These are phyloP conservation scores for Trametes gibbosa DNA, from an alignment of 768 basidiomycete genomes.

Conservation along the genomic window DNA sequence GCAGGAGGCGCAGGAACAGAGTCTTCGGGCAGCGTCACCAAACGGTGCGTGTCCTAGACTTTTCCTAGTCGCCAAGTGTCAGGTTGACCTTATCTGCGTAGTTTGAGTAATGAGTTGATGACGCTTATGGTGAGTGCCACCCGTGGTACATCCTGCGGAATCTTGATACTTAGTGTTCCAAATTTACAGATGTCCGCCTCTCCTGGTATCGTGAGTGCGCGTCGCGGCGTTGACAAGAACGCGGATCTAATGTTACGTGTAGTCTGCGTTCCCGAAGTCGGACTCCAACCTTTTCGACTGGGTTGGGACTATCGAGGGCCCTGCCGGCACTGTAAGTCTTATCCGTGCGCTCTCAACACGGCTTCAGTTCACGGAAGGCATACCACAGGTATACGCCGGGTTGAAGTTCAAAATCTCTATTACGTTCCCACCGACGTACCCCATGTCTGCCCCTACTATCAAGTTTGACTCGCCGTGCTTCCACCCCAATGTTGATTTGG, in stretches of 20 bases:
- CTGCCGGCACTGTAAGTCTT: slow-evolving; percentile 63
- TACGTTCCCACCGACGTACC: slow-evolving; percentile 84
- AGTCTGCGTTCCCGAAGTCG: slow-evolving; percentile 89
- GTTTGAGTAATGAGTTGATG: slow-evolving; percentile 84
- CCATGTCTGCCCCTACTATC: slow-evolving; percentile 80
- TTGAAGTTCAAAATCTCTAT: slow-evolving; percentile 82
- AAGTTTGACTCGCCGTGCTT: slow-evolving; percentile 89
- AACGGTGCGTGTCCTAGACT: slow-evolving; percentile 52
- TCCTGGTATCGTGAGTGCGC: slow-evolving; percentile 74
- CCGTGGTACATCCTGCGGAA: neutral
- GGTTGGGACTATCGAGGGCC: slow-evolving; percentile 85
- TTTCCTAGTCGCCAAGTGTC: slow-evolving; percentile 4
- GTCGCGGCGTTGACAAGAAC: too few relatives aligned
- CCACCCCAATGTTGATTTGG: slow-evolving; percentile 88
- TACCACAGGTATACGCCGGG: slow-evolving; percentile 66
- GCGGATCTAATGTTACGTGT: neutral
- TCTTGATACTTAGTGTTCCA: neutral
- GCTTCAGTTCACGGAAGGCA: neutral
- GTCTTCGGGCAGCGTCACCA: slow-evolving; percentile 75
- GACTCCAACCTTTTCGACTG: slow-evolving; percentile 89
- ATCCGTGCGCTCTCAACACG: neutral
- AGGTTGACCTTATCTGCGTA: slow-evolving; percentile 26
- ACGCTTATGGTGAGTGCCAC: slow-evolving; percentile 68
- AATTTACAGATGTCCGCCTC: slow-evolving; percentile 74
- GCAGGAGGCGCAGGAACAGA: slow-evolving; percentile 52